Percentiles rank a stretch among this genome's conserved stretches.
phyloP scores from a whole-genome alignment of 768 basidiomycete genomes.

The Phlegmacium glaucopus region DNA sequence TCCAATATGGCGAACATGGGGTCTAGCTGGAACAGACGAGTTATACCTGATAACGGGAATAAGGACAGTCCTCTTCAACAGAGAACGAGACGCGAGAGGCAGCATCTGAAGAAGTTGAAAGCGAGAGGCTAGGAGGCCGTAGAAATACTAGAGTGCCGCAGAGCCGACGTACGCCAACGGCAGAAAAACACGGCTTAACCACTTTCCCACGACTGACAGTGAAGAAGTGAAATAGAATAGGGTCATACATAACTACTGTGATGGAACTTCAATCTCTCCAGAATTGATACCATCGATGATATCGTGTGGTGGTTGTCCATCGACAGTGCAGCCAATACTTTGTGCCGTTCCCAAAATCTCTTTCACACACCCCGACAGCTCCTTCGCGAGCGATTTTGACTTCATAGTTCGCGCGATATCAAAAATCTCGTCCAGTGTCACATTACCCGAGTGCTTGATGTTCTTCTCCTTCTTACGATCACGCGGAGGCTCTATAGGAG shows the following conservation, averaged over 20 bases:
- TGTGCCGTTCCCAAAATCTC: slow-evolving; percentile 99
- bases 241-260: slow-evolving; percentile 56
- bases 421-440: slow-evolving; percentile 89
- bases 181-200: too few relatives aligned
- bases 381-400: slow-evolving; percentile 90
- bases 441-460: slow-evolving; percentile 97
- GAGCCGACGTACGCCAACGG: too few relatives aligned
- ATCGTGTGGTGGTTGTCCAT: slow-evolving; percentile 91
- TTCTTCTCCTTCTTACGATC: slow-evolving; percentile 99
- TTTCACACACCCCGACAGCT: slow-evolving; percentile 85
- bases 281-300: slow-evolving; percentile 84
- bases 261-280: slow-evolving; percentile 83
- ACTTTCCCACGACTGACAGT: slow-evolving; percentile 3
- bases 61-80: not conserved
- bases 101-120: too few relatives aligned
- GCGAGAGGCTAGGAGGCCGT: too few relatives aligned
- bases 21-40: not conserved
- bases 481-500: slow-evolving; percentile 83
- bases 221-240: slow-evolving; percentile 15
- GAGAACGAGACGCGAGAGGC: slow-evolving; percentile 1
- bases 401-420: slow-evolving; percentile 97
- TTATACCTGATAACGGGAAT: not conserved
- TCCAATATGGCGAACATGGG: not conserved
- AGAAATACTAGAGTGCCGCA: too few relatives aligned
- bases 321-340: slow-evolving; percentile 94